Evolutionary conservation across 495 filamentous ascomycete species (phyloP).

Genomic region (Lasiosphaeria hispida): DNA sequence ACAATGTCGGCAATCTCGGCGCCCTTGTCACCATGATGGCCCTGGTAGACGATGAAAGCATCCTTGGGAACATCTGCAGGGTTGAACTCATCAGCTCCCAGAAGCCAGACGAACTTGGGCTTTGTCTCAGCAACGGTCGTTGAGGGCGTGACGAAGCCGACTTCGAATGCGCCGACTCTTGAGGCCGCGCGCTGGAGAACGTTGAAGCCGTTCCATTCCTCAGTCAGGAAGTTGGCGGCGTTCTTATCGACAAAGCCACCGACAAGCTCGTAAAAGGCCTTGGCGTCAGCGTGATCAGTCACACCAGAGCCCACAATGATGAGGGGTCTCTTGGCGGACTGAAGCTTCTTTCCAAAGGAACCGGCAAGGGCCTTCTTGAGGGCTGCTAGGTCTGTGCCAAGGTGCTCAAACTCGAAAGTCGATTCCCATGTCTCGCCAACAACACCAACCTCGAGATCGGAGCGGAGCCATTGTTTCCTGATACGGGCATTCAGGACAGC

Average conservation of each 20-base stretch:
- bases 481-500: constrained; percentile 94
- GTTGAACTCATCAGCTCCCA: constrained; percentile 88
- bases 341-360: constrained; percentile 84
- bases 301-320: constrained; percentile 90
- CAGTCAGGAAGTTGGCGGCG: constrained; percentile 76
- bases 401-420: constrained; percentile 89
- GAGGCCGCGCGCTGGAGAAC: constrained; percentile 92
- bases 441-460: constrained; percentile 88
- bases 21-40: constrained; percentile 92
- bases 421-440: constrained; percentile 88
- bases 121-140: constrained; percentile 71
- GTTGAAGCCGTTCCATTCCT: constrained; percentile 97
- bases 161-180: constrained; percentile 86
- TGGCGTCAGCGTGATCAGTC: constrained; percentile 83
- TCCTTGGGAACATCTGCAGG: constrained; percentile 82
- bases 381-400: constrained; percentile 71
- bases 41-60: constrained; percentile 96
- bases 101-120: constrained; percentile 94
- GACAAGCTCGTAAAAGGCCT: constrained; percentile 86
- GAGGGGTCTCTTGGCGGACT: constrained; percentile 86
- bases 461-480: constrained; percentile 94
- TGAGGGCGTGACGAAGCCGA: constrained; percentile 87
- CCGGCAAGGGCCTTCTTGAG: constrained; percentile 85
- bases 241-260: constrained; percentile 91
- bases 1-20: constrained; percentile 92